These are phyloP conservation scores for Ophiostoma himal-ulmi DNA, from an alignment of 2,329 filamentous ascomycete species.

Conservation along the genomic window DNA sequence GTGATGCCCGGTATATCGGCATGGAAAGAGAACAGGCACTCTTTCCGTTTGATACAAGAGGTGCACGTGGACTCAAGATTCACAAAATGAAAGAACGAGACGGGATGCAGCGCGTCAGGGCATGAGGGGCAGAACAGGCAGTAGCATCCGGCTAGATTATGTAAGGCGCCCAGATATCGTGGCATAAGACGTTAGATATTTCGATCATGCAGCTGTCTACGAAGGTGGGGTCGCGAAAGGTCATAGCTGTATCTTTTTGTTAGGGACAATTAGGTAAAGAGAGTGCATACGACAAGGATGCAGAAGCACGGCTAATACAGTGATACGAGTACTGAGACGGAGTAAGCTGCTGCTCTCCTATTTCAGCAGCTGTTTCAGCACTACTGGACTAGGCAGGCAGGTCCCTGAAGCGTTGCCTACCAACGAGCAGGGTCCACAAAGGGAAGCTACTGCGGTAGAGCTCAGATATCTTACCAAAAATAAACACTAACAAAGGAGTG, in stretches of 20 bases:
- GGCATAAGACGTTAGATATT: background rate
- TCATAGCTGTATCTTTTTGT: background rate
- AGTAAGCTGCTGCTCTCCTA: background rate
- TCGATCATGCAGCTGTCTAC: background rate
- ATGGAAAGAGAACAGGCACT: background rate
- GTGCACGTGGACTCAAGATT: background rate
- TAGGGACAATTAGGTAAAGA: background rate
- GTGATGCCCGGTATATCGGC: background rate
- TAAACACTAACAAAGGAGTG: background rate
- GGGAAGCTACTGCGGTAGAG: background rate
- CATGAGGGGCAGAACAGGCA: slow-evolving; percentile 6
- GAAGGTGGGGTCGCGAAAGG: background rate
- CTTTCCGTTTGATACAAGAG: background rate
- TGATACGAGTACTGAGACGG: background rate
- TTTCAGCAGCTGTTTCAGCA: background rate
- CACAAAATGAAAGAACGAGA: background rate
- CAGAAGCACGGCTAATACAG: background rate
- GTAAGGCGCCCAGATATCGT: background rate
- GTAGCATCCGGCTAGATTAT: slow-evolving; percentile 2
- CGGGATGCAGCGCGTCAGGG: slow-evolving; percentile 1
- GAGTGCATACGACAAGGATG: background rate
- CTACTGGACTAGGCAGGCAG: background rate
- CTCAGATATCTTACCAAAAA: background rate
- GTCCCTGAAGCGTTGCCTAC: background rate
- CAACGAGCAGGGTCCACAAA: background rate